Conservation (phyloP, 2,329 filamentous ascomycete genomes). For the Diplodia sapinea region DNA sequence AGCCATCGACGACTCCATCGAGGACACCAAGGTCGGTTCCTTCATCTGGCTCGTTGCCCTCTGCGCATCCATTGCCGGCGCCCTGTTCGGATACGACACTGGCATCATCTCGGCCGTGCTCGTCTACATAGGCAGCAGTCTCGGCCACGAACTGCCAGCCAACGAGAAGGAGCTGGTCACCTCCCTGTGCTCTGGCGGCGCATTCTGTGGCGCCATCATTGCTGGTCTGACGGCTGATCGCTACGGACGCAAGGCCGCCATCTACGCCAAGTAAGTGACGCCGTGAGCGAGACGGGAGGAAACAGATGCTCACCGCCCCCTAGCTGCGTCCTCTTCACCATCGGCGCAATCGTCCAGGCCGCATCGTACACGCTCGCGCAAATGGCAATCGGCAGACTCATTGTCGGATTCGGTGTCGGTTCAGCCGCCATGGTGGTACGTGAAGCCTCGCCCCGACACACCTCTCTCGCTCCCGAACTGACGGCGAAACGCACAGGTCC, state of each 20-base stretch:
- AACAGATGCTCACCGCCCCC: neutral
- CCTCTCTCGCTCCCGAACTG: neutral
- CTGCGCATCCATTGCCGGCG: constrained; percentile 40
- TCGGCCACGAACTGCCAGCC: constrained; percentile 49
- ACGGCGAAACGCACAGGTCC: constrained; percentile 31
- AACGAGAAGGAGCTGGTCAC: constrained; percentile 60
- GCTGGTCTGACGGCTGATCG: constrained; percentile 41
- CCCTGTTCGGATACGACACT: constrained; percentile 53
- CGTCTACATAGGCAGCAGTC: constrained; percentile 48
- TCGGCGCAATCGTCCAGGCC: constrained; percentile 42
- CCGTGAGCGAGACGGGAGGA: neutral
- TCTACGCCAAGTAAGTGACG: constrained; percentile 43
- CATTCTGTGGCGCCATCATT: constrained; percentile 53
- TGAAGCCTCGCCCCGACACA: neutral
- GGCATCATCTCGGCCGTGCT: constrained; percentile 55
- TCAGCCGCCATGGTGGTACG: constrained; percentile 54
- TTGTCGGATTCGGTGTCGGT: constrained; percentile 59
- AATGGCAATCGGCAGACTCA: constrained; percentile 53
- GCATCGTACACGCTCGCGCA: constrained; percentile 49
- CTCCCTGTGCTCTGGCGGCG: constrained; percentile 58
- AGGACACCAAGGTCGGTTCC: constrained; percentile 47
- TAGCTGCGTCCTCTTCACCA: constrained; percentile 46
- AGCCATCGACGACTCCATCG: constrained; percentile 41
- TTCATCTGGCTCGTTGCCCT: constrained; percentile 48
- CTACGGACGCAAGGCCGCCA: constrained; percentile 48